Conservation (phyloP, 805 yeast species). For the Wickerhamiella siamensis region DNA sequence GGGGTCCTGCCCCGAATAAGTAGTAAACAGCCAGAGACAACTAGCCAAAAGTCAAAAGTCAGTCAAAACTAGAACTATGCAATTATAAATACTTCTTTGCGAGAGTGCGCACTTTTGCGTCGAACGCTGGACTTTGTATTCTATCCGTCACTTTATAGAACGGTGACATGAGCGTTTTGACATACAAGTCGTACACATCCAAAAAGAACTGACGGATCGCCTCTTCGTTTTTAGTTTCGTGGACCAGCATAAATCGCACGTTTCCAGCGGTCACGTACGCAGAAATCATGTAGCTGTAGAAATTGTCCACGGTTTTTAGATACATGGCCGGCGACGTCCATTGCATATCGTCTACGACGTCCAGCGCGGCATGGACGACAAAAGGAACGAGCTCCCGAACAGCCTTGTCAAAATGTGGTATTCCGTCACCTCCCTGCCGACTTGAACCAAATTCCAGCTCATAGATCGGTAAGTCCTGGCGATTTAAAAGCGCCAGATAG, state of each 20-base stretch:
- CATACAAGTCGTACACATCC: conserved; percentile 78
- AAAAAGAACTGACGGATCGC: conserved; percentile 67
- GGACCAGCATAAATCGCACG: conserved; percentile 60
- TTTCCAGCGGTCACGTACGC: conserved; percentile 84
- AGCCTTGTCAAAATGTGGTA: conserved; percentile 46
- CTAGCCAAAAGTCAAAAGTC: neutral
- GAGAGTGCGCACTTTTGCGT: conserved; percentile 49
- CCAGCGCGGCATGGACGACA: conserved; percentile 75
- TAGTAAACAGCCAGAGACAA: neutral
- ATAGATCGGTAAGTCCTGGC: conserved; percentile 71
- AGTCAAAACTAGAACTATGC: neutral
- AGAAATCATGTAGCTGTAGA: conserved; percentile 68
- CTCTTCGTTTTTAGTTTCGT: conserved; percentile 52
- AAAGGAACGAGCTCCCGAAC: conserved; percentile 75
- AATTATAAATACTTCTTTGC: conserved; percentile 61
- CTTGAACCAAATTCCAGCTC: conserved; percentile 74
- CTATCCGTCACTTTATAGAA: conserved; percentile 68
- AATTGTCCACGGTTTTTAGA: conserved; percentile 68
- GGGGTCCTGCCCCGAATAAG: too few species aligned
- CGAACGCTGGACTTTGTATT: conserved; percentile 61
- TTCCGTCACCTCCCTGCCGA: conserved; percentile 53
- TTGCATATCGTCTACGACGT: conserved; percentile 80
- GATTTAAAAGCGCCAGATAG: conserved; percentile 79
- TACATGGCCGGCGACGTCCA: conserved; percentile 57
- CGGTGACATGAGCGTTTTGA: conserved; percentile 72